Evolutionary conservation across 257 asterid species (phyloP), one percentile per base, ranked within the genome.

Genomic region (Salvia rosmarinus): DNA sequence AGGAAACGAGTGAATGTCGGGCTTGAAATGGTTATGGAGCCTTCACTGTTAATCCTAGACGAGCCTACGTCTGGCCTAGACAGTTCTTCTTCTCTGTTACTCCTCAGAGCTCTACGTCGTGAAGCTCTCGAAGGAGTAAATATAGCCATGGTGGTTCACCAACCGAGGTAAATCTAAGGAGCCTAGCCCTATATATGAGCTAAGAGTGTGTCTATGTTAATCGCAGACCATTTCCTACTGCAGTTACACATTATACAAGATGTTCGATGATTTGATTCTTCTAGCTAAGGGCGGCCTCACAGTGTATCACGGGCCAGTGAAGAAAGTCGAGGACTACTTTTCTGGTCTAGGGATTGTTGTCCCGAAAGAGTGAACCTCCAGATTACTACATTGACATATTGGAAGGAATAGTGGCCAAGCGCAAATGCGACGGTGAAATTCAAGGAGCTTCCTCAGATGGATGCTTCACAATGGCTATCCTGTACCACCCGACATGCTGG

Each of bases 31-130:
- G 99, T 95, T 34, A 95, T 95, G 96, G 99, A 95, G 70, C 99
- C 99, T 75, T 95, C 99, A 1, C 87, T 95, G 60, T 78, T 95
- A 81, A 91, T 95, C 84, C 83, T 95, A 77, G 99, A 95, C 74
- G 99, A 95, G 75, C 99, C 99, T 40, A 95, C 99, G n/a, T 89
- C 99, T 44, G 99, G 99, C 55, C 84, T 91, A 80, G 99, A 95
- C 78, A 95, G 99, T 78, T 88, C 97, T 68, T 95, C 99, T 52
- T 95, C 98, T 75, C 90, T 85, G 57, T 76, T 95, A 46, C 90
- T 95, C 34, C 92, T 95, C 23, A 81, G 99, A 85, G 99, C 99
- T 60, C 96, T 90, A 43, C 98, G 97, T 1, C 97, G 98, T 54
- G 98, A 95, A 87, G 96, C 99, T 69, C 95, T 95, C 37, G 99